Evolutionary conservation across 2,329 filamentous ascomycete genomes (phyloP).

Genomic region (Clonostachys solani): DNA sequence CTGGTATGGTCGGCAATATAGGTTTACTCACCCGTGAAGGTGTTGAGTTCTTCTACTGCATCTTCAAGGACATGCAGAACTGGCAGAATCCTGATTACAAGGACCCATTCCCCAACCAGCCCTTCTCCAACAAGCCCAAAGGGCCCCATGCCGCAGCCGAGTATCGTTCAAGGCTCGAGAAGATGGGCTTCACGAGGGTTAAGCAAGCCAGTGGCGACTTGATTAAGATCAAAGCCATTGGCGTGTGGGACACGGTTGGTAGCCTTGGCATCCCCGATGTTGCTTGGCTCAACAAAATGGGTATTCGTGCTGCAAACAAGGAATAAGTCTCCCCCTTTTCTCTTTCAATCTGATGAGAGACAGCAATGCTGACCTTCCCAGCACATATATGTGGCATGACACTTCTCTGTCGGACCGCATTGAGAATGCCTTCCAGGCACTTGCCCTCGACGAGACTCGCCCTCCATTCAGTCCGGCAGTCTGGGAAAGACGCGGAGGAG

Average conservation of each 20-base stretch:
- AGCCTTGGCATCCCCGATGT: constrained; percentile 1
- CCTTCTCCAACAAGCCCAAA: constrained; percentile 44
- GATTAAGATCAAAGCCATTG: constrained; percentile 2
- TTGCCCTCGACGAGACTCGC: constrained; percentile 1
- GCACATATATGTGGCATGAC: constrained; percentile 2
- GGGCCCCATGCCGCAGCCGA: constrained; percentile 31
- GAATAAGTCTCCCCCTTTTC: background rate
- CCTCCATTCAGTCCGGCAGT: constrained; percentile 2
- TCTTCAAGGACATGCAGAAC: constrained; percentile 4
- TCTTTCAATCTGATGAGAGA: background rate
- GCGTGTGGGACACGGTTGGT: constrained; percentile 3
- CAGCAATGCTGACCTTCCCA: background rate
- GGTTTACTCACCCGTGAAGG: constrained; percentile 17
- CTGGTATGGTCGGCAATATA: constrained; percentile 1
- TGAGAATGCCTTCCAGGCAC: constrained; percentile 2
- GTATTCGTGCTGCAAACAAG: constrained; percentile 1
- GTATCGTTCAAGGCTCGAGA: constrained; percentile 39
- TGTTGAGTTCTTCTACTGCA: constrained; percentile 47
- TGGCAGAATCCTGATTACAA: constrained; percentile 8
- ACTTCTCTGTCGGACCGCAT: constrained; percentile 1
- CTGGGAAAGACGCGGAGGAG: background rate
- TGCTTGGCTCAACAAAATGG: constrained; percentile 1
- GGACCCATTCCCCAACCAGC: constrained; percentile 28
- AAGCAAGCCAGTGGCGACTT: background rate
- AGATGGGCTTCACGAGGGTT: constrained; percentile 30